These are phyloP conservation scores for Chlamydomonas sp. DNA, from an alignment of 139 green algal species.

Conservation along the genomic window DNA sequence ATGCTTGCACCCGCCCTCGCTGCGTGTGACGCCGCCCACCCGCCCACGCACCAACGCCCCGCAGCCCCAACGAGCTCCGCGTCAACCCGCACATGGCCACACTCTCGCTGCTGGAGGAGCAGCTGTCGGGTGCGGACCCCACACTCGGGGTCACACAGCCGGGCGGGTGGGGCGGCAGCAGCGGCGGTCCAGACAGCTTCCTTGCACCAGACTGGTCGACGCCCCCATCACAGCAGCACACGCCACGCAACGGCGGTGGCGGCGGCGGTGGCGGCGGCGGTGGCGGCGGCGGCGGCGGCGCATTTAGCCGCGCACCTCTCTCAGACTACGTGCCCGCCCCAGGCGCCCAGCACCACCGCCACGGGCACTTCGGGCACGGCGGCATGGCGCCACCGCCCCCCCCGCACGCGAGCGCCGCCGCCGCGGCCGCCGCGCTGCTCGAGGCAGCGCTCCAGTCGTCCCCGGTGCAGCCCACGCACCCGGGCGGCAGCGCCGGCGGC, in stretches of 20 bases:
- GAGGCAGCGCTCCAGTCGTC: slow-evolving; percentile 8
- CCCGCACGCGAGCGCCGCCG: not conserved
- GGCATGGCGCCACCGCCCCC: not conserved
- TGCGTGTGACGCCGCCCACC: too few relatives aligned
- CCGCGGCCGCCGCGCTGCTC: not conserved
- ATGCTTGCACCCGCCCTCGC: too few relatives aligned
- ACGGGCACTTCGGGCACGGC: not conserved
- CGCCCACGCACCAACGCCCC: too few relatives aligned
- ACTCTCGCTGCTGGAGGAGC: slow-evolving; percentile 6
- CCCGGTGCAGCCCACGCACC: too few relatives aligned
- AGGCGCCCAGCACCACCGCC: not conserved
- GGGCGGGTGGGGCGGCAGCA: not conserved
- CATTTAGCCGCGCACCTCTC: not conserved
- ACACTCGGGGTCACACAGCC: not conserved
- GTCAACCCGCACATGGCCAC: slow-evolving; percentile 14
- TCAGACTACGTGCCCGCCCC: too few relatives aligned
- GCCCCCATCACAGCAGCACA: too few relatives aligned
- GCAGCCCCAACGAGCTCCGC: slow-evolving; percentile 36
- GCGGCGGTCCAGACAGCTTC: too few relatives aligned
- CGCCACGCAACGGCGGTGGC: not conserved
- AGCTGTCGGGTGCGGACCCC: slow-evolving; percentile 1
- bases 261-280: not conserved
- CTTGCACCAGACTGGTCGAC: too few relatives aligned
- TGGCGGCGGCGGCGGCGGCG: not conserved
- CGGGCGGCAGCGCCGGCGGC: too few relatives aligned